Percentiles rank a stretch among this genome's conserved stretches.
These are phyloP conservation scores for Colletotrichum eremochloae DNA, from an alignment of 2,329 filamentous ascomycete genomes.

Conservation along the genomic window DNA sequence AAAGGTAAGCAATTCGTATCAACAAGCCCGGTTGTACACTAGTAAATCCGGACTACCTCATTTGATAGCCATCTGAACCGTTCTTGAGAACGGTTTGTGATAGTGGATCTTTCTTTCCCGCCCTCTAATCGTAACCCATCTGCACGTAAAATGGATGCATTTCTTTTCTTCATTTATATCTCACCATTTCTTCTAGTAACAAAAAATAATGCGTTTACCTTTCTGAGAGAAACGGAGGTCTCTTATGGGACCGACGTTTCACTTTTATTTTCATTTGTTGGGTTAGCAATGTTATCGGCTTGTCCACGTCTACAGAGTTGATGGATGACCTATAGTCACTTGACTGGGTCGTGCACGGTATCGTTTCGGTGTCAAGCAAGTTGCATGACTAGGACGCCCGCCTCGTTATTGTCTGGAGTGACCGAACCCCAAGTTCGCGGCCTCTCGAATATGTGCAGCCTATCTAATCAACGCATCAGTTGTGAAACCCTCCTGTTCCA, in stretches of 20 bases:
- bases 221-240: too few relatives aligned
- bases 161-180: too few relatives aligned
- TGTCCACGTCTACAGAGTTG: background rate
- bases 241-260: too few relatives aligned
- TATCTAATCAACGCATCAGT: background rate
- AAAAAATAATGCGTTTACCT: too few relatives aligned
- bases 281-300: background rate
- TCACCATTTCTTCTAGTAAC: too few relatives aligned
- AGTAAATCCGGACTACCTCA: background rate
- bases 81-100: background rate
- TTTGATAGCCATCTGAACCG: conserved; percentile 14
- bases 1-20: too few relatives aligned
- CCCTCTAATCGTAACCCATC: too few relatives aligned
- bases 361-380: background rate
- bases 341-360: too few relatives aligned
- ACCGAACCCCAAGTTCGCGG: background rate
- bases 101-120: background rate
- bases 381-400: background rate
- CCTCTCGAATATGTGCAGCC: background rate
- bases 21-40: too few relatives aligned
- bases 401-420: background rate
- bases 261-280: too few relatives aligned
- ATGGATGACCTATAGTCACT: background rate
- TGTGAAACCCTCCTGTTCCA: background rate
- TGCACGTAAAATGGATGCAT: too few relatives aligned